Evolutionary conservation across 2,329 filamentous ascomycete genomes (phyloP), one percentile per base, ranked within the genome.

Genomic region (Fusarium ambrosium): DNA sequence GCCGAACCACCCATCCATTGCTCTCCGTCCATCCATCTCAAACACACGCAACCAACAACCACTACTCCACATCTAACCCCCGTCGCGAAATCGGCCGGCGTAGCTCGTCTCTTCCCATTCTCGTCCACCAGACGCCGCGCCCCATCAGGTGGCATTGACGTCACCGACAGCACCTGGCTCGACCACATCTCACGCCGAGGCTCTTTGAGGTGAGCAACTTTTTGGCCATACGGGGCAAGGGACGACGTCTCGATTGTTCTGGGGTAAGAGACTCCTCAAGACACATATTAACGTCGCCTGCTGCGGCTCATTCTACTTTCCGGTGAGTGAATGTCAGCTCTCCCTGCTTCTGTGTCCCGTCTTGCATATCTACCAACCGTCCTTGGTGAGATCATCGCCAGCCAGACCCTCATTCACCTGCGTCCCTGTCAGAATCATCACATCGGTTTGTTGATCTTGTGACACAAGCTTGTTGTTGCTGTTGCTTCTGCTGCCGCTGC

Each of bases 91-190:
- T 64, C 65, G 61, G 34, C 55, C 55, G 32, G 32, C 53, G n/a
- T 56, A 56, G 53, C 67, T 63, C 43, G 55, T 55, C 43, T 75
- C 63, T 68, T 66, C 66, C 55, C 64, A 56, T 70, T 74, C 61
- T 66, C 65, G 66, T 48, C 68, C 72, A 66, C 64, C 41, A 39
- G 41, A 66, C 67, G 39, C 67, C 63, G 36, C 51, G 29, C 20
- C 55, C 68, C 64, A 76, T 79, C 77, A 79, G 77, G 76, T 74
- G 77, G 77, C 77, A 76, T 79, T 78, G 77, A 79, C 77, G 77
- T 79, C 77, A 79, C 70, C 48, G 64, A 36, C 51, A 43, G 61
- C 63, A 51, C 62, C 65, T 73, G 62, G 60, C 66, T 62, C 58
- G 58, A 68, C 65, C 56, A 64, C 55, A 34, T 59, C 43, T 64